Base-by-base conservation (phyloP, 176 grass and related monocot species). In the Carex kokanica region DNA sequence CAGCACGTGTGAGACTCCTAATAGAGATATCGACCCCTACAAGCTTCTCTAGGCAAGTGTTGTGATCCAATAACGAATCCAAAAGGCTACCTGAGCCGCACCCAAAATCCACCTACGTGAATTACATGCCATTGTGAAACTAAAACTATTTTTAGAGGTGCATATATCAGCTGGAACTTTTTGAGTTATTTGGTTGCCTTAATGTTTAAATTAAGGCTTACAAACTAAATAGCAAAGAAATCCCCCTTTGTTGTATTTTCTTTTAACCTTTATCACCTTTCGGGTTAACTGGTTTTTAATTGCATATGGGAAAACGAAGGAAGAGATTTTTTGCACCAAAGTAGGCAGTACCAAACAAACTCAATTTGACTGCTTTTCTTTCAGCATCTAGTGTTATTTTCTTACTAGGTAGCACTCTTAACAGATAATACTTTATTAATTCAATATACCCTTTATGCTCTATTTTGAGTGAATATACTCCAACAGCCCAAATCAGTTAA, bases 1-100 rank as follows among this genome's bases (percentile, higher is more conserved):
- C 95, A 66, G 92, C 92, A 40, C 92, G 84, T 8, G 92, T 90
- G 52, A 98, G 92, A 60, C 88, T 74, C 84, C 91, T 93, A 79
- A 75, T 80, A 59, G 92, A 98, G 86, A 95, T 90, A 90, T 98
- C 95, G 16, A 95, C 95, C 32, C 95, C 92, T n/a, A 90, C 86
- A 87, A 98, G 31, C 49, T 91, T 91, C 90, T 95, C 64, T 5
- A 98, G 79, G 17, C 89, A 90, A 85, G 89, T 98, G 78, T 88
- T 85, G 88, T 95, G 92, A 80, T 93, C 95, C 79, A 95, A 74
- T 85, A 98, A 79, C 47, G 89, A 95, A 87, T 95, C 92, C 57
- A 95, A 91, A 78, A 98, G 89, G 73, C 95, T 95, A 81, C 95
- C 95, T 84, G 95, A 98, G 82, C 92, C 92, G 32, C 89, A 98